phyloP scores from a whole-genome alignment of 2,329 filamentous ascomycete species.

The Exophiala calicioides region DNA sequence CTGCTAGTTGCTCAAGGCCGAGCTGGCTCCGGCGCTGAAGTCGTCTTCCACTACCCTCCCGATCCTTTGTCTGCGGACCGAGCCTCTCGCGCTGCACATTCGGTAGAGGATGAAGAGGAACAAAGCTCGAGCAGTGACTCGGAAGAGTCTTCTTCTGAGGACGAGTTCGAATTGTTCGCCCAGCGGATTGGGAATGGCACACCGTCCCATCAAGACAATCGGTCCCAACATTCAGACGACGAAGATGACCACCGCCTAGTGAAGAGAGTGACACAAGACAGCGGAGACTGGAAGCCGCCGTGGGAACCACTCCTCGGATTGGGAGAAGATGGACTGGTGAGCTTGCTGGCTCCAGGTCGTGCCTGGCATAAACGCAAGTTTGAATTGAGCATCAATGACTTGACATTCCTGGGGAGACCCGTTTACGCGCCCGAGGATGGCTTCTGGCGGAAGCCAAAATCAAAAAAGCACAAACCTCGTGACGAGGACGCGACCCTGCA shows the following conservation, averaged over 20 bases:
- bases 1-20: constrained; percentile 74
- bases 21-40: constrained; percentile 76
- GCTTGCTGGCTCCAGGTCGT: constrained; percentile 69
- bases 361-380: constrained; percentile 80
- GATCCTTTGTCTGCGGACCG: constrained; percentile 33
- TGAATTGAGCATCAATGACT: constrained; percentile 76
- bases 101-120: constrained; percentile 25
- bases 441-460: constrained; percentile 62
- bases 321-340: constrained; percentile 74
- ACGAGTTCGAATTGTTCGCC: constrained; percentile 26
- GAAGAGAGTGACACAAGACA: constrained; percentile 19
- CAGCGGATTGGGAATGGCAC: constrained; percentile 12
- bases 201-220: constrained; percentile 6
- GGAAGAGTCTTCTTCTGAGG: constrained; percentile 27
- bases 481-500: constrained; percentile 30
- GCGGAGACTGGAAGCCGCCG: constrained; percentile 32
- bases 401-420: constrained; percentile 79
- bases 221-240: constrained; percentile 21
- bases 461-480: constrained; percentile 37
- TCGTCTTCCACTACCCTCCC: constrained; percentile 87
- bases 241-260: constrained; percentile 18
- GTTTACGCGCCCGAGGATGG: constrained; percentile 79
- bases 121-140: constrained; percentile 30
- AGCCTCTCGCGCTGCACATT: constrained; percentile 7
- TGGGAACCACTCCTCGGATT: constrained; percentile 70